Evolutionary conservation across 1,139 yeast species (phyloP).

Genomic region (Taiozyma sp.): DNA sequence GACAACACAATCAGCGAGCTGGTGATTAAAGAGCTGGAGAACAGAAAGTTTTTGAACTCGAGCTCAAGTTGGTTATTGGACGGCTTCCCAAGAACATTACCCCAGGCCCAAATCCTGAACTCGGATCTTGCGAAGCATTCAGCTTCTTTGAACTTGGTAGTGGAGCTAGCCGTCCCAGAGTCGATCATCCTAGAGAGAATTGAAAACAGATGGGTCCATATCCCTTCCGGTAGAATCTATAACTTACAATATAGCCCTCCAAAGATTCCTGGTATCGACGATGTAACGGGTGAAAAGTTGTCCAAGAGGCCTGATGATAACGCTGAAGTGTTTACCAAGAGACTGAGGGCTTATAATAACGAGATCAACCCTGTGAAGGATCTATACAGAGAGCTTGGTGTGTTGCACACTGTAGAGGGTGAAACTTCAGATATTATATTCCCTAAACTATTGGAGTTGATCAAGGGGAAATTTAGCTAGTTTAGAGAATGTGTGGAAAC

Average conservation of each 20-base stretch:
- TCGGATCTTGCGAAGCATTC: conserved; percentile 34
- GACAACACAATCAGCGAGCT: conserved; percentile 63
- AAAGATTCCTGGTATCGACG: conserved; percentile 73
- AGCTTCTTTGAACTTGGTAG: conserved; percentile 62
- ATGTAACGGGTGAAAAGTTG: conserved; percentile 83
- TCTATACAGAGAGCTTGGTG: conserved; percentile 49
- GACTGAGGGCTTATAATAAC: conserved; percentile 59
- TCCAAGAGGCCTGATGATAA: conserved; percentile 80
- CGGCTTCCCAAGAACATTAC: conserved; percentile 82
- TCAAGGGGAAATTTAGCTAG: conserved; percentile 24
- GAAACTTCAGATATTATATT: conserved; percentile 79
- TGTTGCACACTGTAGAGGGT: conserved; percentile 60
- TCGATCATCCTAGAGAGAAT: conserved; percentile 74
- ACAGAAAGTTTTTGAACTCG: conserved; percentile 41
- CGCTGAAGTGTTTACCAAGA: conserved; percentile 57
- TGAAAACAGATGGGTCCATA: conserved; percentile 81
- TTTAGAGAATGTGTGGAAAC: too few species aligned
- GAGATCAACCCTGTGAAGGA: conserved; percentile 62
- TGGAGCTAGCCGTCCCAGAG: conserved; percentile 81
- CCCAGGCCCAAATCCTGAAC: conserved; percentile 65
- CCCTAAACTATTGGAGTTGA: conserved; percentile 55
- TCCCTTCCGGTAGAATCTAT: conserved; percentile 81
- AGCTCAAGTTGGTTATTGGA: conserved; percentile 70
- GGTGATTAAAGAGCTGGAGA: conserved; percentile 45
- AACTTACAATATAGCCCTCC: conserved; percentile 89